Evolutionary conservation across 345 rosid genomes (phyloP).

Genomic region (Triadica sebifera): DNA sequence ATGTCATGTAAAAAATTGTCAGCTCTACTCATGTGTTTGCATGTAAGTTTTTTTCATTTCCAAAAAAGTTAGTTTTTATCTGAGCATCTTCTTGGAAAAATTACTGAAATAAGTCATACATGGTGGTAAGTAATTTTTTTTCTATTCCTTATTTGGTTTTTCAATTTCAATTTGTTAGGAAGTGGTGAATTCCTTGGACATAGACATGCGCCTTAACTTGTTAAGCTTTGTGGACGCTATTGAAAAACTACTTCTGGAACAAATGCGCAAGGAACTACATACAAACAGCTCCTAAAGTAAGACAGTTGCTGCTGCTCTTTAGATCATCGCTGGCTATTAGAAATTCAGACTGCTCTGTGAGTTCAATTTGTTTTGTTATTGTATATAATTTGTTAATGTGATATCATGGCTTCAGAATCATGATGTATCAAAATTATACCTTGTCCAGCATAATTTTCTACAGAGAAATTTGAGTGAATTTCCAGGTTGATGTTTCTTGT

Average conservation of each 20-base stretch:
- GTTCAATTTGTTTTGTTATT: background rate
- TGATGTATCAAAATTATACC: background rate
- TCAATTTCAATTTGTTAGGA: conserved; percentile 34
- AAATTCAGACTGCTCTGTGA: background rate
- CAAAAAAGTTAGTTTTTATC: background rate
- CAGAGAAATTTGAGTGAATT: background rate
- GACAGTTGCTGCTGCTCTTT: conserved; percentile 9
- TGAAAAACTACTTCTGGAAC: conserved; percentile 41
- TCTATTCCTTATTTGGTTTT: background rate
- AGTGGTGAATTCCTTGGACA: conserved; percentile 44
- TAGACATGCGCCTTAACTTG: conserved; percentile 34
- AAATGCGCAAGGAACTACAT: conserved; percentile 33
- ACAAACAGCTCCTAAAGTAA: conserved; percentile 14
- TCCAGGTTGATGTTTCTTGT: background rate
- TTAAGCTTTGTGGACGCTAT: conserved; percentile 45
- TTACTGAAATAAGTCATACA: background rate
- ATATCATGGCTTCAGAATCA: background rate
- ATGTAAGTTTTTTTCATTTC: background rate
- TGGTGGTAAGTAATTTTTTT: background rate
- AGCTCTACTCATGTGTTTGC: too few species aligned
- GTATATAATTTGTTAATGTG: background rate
- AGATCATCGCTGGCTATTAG: background rate
- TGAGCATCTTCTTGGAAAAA: background rate
- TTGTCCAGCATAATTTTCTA: background rate
- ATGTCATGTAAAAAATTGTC: too few species aligned